Evolutionary conservation across 2,329 filamentous ascomycete genomes (phyloP).

Genomic region (Fusarium ambrosium): DNA sequence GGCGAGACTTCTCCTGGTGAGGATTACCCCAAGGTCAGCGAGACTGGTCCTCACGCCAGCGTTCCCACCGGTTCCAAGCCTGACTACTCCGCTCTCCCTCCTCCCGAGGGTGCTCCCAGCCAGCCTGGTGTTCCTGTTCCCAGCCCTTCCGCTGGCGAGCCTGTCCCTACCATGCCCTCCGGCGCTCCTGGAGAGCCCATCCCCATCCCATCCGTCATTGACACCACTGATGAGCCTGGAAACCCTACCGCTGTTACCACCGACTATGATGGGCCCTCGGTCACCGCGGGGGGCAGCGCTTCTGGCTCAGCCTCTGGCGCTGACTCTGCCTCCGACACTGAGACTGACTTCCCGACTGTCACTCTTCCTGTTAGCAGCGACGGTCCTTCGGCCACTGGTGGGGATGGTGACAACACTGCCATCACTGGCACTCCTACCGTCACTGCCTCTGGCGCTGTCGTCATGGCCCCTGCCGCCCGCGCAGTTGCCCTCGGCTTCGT

Average conservation of each 20-base stretch:
- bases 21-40: slow-evolving; percentile 18
- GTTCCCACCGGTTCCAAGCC: slow-evolving; percentile 22
- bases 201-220: slow-evolving; percentile 31
- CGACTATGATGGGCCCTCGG: slow-evolving; percentile 31
- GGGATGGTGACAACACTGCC: slow-evolving; percentile 35
- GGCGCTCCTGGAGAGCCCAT: slow-evolving; percentile 14
- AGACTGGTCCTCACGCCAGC: slow-evolving; percentile 21
- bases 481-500: slow-evolving; percentile 45
- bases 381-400: slow-evolving; percentile 34
- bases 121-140: slow-evolving; percentile 27
- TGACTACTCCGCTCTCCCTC: slow-evolving; percentile 29
- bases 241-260: slow-evolving; percentile 38
- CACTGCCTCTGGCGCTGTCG: slow-evolving; percentile 50
- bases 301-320: slow-evolving; percentile 5
- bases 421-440: slow-evolving; percentile 47
- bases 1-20: slow-evolving; percentile 24
- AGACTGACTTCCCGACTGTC: slow-evolving; percentile 5
- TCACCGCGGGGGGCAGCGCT: slow-evolving; percentile 27
- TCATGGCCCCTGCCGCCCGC: slow-evolving; percentile 37
- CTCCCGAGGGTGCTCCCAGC: slow-evolving; percentile 16
- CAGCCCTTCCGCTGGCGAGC: not conserved
- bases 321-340: slow-evolving; percentile 17
- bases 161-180: slow-evolving; percentile 24
- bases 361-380: not conserved
- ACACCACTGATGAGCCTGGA: slow-evolving; percentile 36